A percentile compares a stretch with the other conserved stretches of the same genome.
Conservation (phyloP, 495 filamentous ascomycete species). For the Annulohypoxylon nitens region DNA sequence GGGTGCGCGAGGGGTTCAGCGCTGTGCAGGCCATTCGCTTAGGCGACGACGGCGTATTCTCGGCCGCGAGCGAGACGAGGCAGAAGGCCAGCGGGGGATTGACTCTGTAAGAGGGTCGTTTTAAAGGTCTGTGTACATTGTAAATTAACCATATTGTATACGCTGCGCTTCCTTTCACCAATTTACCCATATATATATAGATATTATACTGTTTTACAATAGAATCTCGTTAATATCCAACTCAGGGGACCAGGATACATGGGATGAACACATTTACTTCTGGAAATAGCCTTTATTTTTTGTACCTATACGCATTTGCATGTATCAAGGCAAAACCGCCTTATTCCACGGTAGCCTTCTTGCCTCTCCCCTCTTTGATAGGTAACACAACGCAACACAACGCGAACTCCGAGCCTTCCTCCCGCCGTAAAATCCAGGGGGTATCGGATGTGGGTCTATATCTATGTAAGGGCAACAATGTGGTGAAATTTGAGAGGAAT, state of each 20-base stretch:
- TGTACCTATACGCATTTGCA: neutral
- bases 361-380: neutral
- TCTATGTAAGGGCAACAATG: constrained; percentile 21
- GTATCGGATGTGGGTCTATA: constrained; percentile 43
- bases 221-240: no score
- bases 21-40: constrained; percentile 75
- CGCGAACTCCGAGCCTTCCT: constrained; percentile 32
- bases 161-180: no score
- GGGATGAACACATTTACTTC: neutral
- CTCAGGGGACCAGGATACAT: no score
- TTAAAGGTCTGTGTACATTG: neutral
- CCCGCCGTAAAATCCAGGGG: constrained; percentile 36
- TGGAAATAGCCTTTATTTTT: constrained; percentile 1
- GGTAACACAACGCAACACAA: constrained; percentile 15
- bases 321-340: neutral
- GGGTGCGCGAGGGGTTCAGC: constrained; percentile 71
- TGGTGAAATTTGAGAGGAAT: constrained; percentile 14
- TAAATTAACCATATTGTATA: no score
- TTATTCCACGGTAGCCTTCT: neutral
- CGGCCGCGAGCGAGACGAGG: constrained; percentile 70
- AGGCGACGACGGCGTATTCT: constrained; percentile 62
- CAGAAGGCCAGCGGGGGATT: constrained; percentile 76
- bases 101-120: constrained; percentile 46
- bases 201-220: no score
- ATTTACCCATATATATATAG: no score